Percentiles rank a stretch among this genome's conserved stretches.
Conservation (phyloP, 2,329 filamentous ascomycete genomes). For the Periconia digitata region DNA sequence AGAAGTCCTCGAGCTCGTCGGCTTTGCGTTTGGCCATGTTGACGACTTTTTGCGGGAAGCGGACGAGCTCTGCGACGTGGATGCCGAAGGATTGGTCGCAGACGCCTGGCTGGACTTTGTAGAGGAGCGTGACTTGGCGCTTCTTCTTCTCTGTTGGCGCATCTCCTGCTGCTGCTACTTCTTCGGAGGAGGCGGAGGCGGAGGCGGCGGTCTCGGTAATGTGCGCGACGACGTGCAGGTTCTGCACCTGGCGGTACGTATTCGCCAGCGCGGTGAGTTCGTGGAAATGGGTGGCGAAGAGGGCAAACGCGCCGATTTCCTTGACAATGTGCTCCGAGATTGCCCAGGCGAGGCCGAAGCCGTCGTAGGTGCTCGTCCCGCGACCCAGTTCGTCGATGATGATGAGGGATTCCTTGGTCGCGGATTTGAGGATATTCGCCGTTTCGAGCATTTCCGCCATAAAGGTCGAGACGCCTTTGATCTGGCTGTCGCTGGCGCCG, state of each 20-base stretch:
- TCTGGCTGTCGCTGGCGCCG: slow-evolving; percentile 91
- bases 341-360: slow-evolving; percentile 98
- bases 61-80: slow-evolving; percentile 93
- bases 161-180: no score
- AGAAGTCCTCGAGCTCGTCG: slow-evolving; percentile 96
- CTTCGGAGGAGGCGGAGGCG: slow-evolving; percentile 40
- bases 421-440: slow-evolving; percentile 95
- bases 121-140: slow-evolving; percentile 87
- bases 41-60: slow-evolving; percentile 95
- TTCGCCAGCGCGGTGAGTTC: slow-evolving; percentile 91
- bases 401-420: slow-evolving; percentile 91
- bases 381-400: slow-evolving; percentile 98
- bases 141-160: no score
- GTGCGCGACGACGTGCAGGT: slow-evolving; percentile 94
- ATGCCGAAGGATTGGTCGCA: slow-evolving; percentile 98
- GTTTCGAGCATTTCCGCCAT: slow-evolving; percentile 99
- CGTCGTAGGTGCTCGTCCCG: slow-evolving; percentile 96
- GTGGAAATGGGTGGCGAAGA: slow-evolving; percentile 98
- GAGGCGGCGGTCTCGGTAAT: slow-evolving; percentile 63
- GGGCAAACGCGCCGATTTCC: slow-evolving; percentile 89
- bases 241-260: slow-evolving; percentile 82
- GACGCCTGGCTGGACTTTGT: slow-evolving; percentile 93
- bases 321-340: slow-evolving; percentile 97
- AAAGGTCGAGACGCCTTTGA: slow-evolving; percentile 97
- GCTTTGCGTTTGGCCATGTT: slow-evolving; percentile 99